phyloP scores from a whole-genome alignment of 129 eudicot genomes.

The Pulicaria dysenterica region DNA sequence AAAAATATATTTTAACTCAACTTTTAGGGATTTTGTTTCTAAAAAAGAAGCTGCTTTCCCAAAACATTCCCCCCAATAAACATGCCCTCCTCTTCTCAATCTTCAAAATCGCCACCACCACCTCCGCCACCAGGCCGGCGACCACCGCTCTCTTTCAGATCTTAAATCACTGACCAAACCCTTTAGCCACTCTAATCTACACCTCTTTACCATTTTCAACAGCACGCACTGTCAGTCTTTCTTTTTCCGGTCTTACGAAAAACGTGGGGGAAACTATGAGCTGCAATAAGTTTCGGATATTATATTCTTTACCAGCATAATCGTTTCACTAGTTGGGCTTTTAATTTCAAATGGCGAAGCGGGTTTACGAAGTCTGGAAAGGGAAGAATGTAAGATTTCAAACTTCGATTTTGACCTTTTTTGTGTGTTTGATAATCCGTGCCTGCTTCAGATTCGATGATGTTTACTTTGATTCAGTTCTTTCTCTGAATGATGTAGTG shows the following conservation, averaged over 20 bases:
- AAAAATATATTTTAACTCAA: too few relatives aligned
- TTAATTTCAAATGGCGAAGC: slow-evolving; percentile 63
- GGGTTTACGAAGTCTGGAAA: slow-evolving; percentile 84
- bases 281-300: slow-evolving; percentile 47
- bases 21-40: neutral
- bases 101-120: slow-evolving; percentile 27
- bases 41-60: slow-evolving; percentile 19
- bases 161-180: slow-evolving; percentile 9
- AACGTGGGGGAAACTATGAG: slow-evolving; percentile 33
- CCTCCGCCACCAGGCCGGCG: neutral
- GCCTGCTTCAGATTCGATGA: slow-evolving; percentile 18
- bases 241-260: neutral
- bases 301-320: slow-evolving; percentile 52
- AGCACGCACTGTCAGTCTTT: neutral
- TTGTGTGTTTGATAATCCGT: neutral
- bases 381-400: slow-evolving; percentile 82
- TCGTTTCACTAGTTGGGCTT: slow-evolving; percentile 26
- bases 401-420: slow-evolving; percentile 4
- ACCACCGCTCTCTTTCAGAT: neutral
- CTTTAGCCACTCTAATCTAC: neutral
- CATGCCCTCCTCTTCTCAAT: slow-evolving; percentile 15
- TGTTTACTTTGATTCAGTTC: neutral
- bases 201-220: neutral
- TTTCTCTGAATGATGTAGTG: slow-evolving; percentile 11
- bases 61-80: slow-evolving; percentile 27